Conservation (phyloP, 208 protist genomes). For the Tetramitus jugosus region DNA sequence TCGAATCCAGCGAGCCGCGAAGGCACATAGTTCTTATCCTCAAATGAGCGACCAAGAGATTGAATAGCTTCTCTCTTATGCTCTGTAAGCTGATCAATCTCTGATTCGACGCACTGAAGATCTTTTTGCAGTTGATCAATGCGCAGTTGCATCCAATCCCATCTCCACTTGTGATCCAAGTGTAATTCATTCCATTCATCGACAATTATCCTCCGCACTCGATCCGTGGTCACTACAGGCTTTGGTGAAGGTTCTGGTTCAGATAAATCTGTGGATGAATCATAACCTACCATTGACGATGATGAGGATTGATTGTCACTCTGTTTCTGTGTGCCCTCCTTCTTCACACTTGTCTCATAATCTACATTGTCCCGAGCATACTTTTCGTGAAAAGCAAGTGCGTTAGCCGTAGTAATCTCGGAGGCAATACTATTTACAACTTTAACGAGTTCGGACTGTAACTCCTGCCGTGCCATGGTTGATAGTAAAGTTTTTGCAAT, state of each 20-base stretch:
- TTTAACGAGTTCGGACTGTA: too few relatives aligned
- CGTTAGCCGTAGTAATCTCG: too few relatives aligned
- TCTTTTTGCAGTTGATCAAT: not conserved
- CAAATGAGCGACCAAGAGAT: not conserved
- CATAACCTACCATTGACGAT: too few relatives aligned
- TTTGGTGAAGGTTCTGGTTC: not conserved
- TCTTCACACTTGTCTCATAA: too few relatives aligned
- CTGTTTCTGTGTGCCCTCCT: too few relatives aligned
- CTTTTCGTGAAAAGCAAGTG: too few relatives aligned
- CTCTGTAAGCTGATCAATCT: not conserved
- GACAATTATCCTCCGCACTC: not conserved
- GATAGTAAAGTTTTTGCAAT: too few relatives aligned
- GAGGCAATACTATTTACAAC: too few relatives aligned
- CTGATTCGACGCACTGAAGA: not conserved
- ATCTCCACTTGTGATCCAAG: not conserved
- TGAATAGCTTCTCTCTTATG: too few relatives aligned
- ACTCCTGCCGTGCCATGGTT: too few relatives aligned
- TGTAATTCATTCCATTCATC: not conserved
- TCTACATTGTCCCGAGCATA: too few relatives aligned
- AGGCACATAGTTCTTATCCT: not conserved
- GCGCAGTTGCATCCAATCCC: not conserved
- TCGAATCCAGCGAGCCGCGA: not conserved
- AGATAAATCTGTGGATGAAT: not conserved
- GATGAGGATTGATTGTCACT: too few relatives aligned
- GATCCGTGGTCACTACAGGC: not conserved